phyloP scores from a whole-genome alignment of 352 stramenopile species.

The Phytopythium cucurbitacearum region DNA sequence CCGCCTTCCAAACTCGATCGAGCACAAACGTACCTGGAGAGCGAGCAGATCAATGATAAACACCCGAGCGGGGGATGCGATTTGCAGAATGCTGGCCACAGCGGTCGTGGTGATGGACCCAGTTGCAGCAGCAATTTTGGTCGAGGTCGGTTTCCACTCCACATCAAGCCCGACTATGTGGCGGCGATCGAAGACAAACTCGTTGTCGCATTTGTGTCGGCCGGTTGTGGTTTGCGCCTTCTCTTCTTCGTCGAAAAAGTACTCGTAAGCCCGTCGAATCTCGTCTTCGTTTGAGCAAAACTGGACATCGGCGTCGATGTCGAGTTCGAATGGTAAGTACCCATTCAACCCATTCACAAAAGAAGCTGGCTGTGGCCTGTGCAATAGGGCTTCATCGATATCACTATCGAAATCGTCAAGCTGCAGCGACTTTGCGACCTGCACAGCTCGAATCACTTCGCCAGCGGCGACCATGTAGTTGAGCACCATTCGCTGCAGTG shows the following conservation, averaged over 20 bases:
- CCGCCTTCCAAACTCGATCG: not conserved
- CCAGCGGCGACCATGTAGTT: constrained; percentile 35
- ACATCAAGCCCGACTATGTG: constrained; percentile 56
- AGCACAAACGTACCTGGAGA: constrained; percentile 35
- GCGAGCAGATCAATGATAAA: constrained; percentile 61
- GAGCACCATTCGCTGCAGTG: constrained; percentile 44
- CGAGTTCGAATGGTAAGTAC: constrained; percentile 29
- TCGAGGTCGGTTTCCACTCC: constrained; percentile 63
- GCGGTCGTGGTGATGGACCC: constrained; percentile 17
- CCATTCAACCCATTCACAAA: constrained; percentile 20
- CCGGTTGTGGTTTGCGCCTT: not conserved
- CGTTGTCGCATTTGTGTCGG: not conserved
- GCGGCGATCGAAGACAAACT: not conserved
- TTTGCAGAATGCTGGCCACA: constrained; percentile 61
- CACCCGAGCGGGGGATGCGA: constrained; percentile 35
- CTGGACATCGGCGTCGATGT: constrained; percentile 10
- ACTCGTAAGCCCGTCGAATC: constrained; percentile 18
- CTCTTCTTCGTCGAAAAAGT: constrained; percentile 18
- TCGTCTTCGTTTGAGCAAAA: constrained; percentile 42
- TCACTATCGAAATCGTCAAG: constrained; percentile 29
- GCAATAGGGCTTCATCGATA: constrained; percentile 11
- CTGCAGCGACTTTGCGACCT: constrained; percentile 33
- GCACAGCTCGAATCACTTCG: constrained; percentile 31
- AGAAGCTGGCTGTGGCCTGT: constrained; percentile 8
- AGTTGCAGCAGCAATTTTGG: constrained; percentile 22